A percentile compares a stretch with the other conserved stretches of the same genome.
phyloP scores from a whole-genome alignment of 257 asterid species.

The Nicotiana otophora region DNA sequence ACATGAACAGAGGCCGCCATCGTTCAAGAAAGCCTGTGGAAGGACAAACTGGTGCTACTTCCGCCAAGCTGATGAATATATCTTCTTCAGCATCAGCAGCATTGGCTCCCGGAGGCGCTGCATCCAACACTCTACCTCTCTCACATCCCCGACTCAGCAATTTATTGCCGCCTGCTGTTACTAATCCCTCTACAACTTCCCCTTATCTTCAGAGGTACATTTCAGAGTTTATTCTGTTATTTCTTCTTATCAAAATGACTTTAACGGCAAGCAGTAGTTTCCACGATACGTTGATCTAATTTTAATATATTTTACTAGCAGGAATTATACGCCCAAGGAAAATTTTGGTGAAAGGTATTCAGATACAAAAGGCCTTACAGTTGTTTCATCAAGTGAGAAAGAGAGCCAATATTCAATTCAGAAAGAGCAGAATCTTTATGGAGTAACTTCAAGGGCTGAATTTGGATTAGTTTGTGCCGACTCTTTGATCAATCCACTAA shows the following conservation, averaged over 20 bases:
- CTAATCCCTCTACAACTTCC: slow-evolving; percentile 24
- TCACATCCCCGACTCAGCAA: slow-evolving; percentile 31
- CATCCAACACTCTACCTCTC: slow-evolving; percentile 34
- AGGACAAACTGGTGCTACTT: slow-evolving; percentile 46
- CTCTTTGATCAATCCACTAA: slow-evolving; percentile 71
- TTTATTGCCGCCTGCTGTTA: slow-evolving; percentile 24
- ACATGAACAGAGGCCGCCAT: slow-evolving; percentile 97
- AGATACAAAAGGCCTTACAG: slow-evolving; percentile 22
- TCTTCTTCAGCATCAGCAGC: slow-evolving; percentile 30
- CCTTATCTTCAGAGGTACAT: slow-evolving; percentile 43
- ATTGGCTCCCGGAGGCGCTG: slow-evolving; percentile 34
- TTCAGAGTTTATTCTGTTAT: neutral
- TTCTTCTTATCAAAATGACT: neutral
- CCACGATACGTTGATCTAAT: neutral
- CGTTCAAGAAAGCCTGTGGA: slow-evolving; percentile 99
- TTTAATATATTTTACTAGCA: slow-evolving; percentile 9
- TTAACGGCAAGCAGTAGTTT: neutral
- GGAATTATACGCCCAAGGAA: slow-evolving; percentile 36
- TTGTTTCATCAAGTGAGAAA: slow-evolving; percentile 27
- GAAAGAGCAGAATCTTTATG: slow-evolving; percentile 24
- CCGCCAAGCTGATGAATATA: slow-evolving; percentile 25
- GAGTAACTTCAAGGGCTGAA: slow-evolving; percentile 29
- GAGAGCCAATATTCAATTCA: slow-evolving; percentile 18
- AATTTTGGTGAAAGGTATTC: slow-evolving; percentile 27
- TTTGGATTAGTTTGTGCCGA: slow-evolving; percentile 78